phyloP scores from a whole-genome alignment of 2,329 filamentous ascomycete species.

The Chaetomium globosum region DNA sequence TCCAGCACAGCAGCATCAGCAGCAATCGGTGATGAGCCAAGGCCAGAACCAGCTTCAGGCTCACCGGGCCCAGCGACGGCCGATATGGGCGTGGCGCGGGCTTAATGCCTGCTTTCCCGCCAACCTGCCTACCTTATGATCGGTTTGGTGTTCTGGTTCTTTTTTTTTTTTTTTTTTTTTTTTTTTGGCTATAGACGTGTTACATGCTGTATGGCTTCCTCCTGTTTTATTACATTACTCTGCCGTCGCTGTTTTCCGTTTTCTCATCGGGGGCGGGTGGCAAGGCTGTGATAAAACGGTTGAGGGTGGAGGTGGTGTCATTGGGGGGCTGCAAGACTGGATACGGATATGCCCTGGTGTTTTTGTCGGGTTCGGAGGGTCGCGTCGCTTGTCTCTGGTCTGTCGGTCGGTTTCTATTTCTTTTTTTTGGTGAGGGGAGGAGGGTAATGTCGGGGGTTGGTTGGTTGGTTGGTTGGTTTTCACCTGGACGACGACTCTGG shows the following conservation, averaged over 20 bases:
- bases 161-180: background rate
- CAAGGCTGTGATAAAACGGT: background rate
- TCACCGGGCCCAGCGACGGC: background rate
- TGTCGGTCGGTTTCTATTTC: background rate
- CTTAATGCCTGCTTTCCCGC: background rate
- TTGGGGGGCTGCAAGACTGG: background rate
- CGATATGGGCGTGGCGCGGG: no score
- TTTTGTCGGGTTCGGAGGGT: background rate
- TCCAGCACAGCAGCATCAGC: no score
- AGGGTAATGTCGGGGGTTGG: background rate
- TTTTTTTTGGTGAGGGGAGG: background rate
- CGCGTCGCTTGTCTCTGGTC: background rate
- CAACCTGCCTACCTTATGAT: background rate
- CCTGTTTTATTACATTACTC: background rate
- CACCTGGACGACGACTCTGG: background rate
- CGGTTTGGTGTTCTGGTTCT: background rate
- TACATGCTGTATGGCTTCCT: background rate
- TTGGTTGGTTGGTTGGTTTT: background rate
- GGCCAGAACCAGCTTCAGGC: background rate
- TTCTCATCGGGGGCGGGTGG: background rate
- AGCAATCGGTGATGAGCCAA: background rate
- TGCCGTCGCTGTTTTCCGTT: background rate
- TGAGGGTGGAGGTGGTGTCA: background rate
- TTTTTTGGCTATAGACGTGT: background rate
- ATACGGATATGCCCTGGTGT: background rate